Evolutionary conservation across 164 flowering plant species (phyloP).

Genomic region (Aristolochia californica): DNA sequence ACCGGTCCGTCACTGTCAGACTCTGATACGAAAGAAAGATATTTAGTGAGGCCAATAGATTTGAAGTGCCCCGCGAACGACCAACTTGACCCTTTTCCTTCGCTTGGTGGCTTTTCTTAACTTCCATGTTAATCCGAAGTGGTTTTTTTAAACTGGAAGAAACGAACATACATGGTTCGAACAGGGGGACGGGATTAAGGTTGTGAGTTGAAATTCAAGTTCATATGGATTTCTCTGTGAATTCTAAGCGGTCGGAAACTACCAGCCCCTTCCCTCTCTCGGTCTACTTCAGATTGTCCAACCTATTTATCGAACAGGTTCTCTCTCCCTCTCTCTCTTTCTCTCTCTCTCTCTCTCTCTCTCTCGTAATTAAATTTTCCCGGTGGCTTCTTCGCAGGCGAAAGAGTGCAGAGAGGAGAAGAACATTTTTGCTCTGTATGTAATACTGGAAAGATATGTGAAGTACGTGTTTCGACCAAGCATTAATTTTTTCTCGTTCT

Average conservation of each 20-base stretch:
- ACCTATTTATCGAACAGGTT: conserved; percentile 22
- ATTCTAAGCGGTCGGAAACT: not conserved
- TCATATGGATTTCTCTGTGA: not conserved
- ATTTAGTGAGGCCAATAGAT: no score
- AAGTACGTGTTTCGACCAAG: conserved; percentile 5
- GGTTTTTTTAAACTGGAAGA: no score
- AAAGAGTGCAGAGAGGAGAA: conserved; percentile 18
- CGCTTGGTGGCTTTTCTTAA: no score
- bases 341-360: not conserved
- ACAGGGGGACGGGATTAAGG: no score
- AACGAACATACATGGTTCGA: no score
- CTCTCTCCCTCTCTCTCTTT: not conserved
- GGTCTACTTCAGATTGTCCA: conserved; percentile 20
- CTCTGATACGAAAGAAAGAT: no score
- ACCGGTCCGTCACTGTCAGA: no score
- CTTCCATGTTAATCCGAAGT: no score
- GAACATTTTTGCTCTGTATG: conserved; percentile 16
- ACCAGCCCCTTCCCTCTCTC: conserved; percentile 13
- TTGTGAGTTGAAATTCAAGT: no score
- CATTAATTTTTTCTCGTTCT: not conserved
- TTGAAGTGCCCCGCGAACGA: no score
- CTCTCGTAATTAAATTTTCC: not conserved
- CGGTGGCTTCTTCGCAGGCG: conserved; percentile 9
- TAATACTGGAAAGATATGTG: conserved; percentile 15
- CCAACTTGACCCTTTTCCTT: no score